Evolutionary conservation across 371 early-diverging fungal species (phyloP), one percentile per base, ranked within the genome.

Genomic region (Zychaea mexicana): DNA sequence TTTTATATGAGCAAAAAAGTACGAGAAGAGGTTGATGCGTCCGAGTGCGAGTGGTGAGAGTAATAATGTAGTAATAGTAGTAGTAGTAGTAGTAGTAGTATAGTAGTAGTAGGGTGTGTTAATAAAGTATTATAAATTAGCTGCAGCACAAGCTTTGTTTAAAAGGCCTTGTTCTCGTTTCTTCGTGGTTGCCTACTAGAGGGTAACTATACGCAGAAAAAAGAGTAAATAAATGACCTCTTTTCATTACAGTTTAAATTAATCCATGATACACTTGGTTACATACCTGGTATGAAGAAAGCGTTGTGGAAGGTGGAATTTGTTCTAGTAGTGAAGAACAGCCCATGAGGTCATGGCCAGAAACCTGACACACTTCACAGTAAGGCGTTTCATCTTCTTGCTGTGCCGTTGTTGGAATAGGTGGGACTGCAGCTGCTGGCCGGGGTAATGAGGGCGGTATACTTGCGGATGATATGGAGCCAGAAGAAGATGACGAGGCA

Each of bases 361-460:
- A 67, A 21, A 73, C 65, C 39, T 90, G 87, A 60, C 90, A 90
- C 15, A 88, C 72, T 53, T 85, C 87, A 62, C 87, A 88, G 68
- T 73, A 83, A 12, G 76, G 52, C 12, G n/a, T 31, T 21, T 68
- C 66, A 26, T 62, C 61, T 15, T 61, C 46, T 1, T 55, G 38
- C 36, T 26, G 33, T 12, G 38, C 15, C 2, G 9, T 13, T n/a
- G 54, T 15, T 59, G 56, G 47, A 19, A 53, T 19, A 27, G 52
- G 45, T 31, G 59, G 39, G 33, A 26, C 39, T 28, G 46, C 28
- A 31, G 42, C 56, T 49, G 22, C 22, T 1, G 49, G 49, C 12
- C 22, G 49, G 3, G 49, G 49, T 49, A 19, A 22, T 12, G 22
- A 0, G 0, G 26, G 49, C 6, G 2, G 42, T 42, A 0, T 7